Conservation (phyloP, 164 flowering plant species). For the Malania oleifera region DNA sequence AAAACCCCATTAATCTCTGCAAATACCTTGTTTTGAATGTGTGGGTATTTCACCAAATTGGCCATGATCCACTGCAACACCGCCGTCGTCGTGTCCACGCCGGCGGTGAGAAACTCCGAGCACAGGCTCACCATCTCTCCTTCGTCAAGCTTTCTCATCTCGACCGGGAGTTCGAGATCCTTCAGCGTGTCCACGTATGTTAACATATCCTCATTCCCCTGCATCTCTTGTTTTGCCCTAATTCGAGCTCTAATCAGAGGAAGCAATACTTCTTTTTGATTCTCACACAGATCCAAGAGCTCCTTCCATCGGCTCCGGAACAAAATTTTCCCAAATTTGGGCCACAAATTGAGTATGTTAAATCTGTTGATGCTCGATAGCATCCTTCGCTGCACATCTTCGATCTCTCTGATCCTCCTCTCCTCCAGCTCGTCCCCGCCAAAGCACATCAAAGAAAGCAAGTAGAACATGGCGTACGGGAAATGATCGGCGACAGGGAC, state of each 20-base stretch:
- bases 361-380: neutral
- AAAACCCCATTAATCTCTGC: conserved; percentile 25
- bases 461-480: conserved; percentile 13
- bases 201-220: neutral
- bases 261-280: too few relatives aligned
- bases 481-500: conserved; percentile 3
- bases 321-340: conserved; percentile 5
- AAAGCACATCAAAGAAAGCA: conserved; percentile 15
- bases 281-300: too few relatives aligned
- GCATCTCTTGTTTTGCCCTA: too few relatives aligned
- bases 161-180: neutral
- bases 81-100: conserved; percentile 26
- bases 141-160: conserved; percentile 17
- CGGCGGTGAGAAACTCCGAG: conserved; percentile 26
- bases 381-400: conserved; percentile 2
- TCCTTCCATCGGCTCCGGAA: conserved; percentile 10
- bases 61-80: conserved; percentile 36
- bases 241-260: too few relatives aligned
- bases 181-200: neutral
- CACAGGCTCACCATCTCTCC: conserved; percentile 21
- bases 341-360: conserved; percentile 10
- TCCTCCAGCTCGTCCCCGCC: conserved; percentile 10
- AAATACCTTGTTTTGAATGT: conserved; percentile 28
- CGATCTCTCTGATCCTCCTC: conserved; percentile 3
- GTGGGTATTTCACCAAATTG: conserved; percentile 34